Conservation (phyloP, 495 filamentous ascomycete species). For the Thozetella sp. region DNA sequence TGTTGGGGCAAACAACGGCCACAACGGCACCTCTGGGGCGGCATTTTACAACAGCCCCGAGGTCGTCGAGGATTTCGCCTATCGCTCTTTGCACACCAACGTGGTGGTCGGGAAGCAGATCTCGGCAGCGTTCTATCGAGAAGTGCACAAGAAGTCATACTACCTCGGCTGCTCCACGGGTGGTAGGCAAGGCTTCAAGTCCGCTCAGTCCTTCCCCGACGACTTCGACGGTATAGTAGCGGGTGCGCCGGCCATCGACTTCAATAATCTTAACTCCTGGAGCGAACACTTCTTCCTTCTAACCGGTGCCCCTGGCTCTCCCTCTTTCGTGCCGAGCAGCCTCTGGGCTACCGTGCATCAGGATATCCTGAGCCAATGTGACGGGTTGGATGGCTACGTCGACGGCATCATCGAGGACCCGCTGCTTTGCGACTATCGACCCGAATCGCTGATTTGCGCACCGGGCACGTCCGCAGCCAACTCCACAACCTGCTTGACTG, state of each 20-base stretch:
- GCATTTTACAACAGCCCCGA: conserved; percentile 54
- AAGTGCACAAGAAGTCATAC: conserved; percentile 30
- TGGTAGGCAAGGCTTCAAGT: conserved; percentile 40
- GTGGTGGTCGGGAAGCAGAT: conserved; percentile 40
- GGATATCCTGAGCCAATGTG: conserved; percentile 61
- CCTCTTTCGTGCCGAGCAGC: conserved; percentile 33
- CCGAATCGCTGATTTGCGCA: conserved; percentile 47
- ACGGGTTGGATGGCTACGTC: conserved; percentile 52
- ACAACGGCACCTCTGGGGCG: conserved; percentile 54
- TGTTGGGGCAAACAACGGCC: conserved; percentile 59
- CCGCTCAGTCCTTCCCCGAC: conserved; percentile 34
- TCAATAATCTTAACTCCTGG: conserved; percentile 55
- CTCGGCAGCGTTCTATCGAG: conserved; percentile 36
- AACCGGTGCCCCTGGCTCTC: conserved; percentile 27
- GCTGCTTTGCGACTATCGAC: conserved; percentile 47
- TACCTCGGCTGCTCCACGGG: conserved; percentile 48
- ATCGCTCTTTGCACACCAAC: conserved; percentile 43
- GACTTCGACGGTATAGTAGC: conserved; percentile 61
- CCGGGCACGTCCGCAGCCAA: conserved; percentile 8
- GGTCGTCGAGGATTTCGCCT: conserved; percentile 44
- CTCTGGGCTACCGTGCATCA: conserved; percentile 46
- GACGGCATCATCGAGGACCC: conserved; percentile 62
- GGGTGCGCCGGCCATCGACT: conserved; percentile 45
- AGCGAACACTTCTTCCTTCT: conserved; percentile 53
- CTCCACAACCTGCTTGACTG: conserved; percentile 43